Evolutionary conservation across 129 eudicot species (phyloP).

Genomic region (Flaveria sonorensis): DNA sequence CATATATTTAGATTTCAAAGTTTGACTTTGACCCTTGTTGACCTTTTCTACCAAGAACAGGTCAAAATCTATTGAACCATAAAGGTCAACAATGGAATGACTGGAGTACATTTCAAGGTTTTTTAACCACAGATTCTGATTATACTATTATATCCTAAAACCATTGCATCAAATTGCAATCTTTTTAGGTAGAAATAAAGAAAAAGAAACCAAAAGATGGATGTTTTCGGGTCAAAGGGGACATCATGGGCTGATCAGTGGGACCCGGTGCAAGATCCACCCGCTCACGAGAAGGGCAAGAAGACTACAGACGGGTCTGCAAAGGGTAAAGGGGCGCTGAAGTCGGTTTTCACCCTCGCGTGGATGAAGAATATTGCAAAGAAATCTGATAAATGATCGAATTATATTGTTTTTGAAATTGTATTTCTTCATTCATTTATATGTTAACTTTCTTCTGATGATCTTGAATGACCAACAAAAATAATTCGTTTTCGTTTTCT

Average conservation of each 20-base stretch:
- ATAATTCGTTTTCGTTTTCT: neutral
- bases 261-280: constrained; percentile 54
- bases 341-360: constrained; percentile 39
- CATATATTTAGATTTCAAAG: constrained; percentile 27
- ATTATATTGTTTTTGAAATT: constrained; percentile 11
- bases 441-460: neutral
- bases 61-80: constrained; percentile 28
- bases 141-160: constrained; percentile 9
- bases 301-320: constrained; percentile 15
- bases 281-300: constrained; percentile 30
- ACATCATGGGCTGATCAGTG: constrained; percentile 74
- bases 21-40: constrained; percentile 28
- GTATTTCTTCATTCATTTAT: constrained; percentile 9
- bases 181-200: constrained; percentile 17
- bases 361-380: constrained; percentile 49
- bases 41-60: constrained; percentile 21
- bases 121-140: constrained; percentile 19
- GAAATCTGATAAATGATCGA: constrained; percentile 39
- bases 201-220: constrained; percentile 42
- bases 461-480: neutral
- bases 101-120: constrained; percentile 13
- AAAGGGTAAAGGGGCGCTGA: constrained; percentile 36
- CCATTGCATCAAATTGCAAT: constrained; percentile 11
- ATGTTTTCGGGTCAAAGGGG: constrained; percentile 46
- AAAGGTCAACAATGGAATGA: constrained; percentile 23